A percentile compares a stretch with the other conserved stretches of the same genome.
phyloP scores from a whole-genome alignment of 352 stramenopile species.

The Pythium utonaiense region DNA sequence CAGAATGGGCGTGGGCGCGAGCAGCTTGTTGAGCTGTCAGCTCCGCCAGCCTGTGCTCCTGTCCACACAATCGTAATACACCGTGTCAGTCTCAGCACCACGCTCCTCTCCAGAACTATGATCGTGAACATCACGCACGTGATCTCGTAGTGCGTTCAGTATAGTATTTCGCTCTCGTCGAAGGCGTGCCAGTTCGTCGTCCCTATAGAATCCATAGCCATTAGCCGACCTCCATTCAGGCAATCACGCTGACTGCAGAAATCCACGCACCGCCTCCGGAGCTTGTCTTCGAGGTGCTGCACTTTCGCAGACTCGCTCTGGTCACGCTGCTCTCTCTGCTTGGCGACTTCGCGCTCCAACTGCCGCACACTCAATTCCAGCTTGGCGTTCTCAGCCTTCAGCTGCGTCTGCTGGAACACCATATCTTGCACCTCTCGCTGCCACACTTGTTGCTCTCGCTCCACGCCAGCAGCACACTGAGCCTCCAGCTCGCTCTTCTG shows the following conservation, averaged over 20 bases:
- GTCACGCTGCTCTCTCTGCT: slow-evolving; percentile 38
- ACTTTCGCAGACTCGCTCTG: slow-evolving; percentile 41
- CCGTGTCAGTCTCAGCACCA: not conserved
- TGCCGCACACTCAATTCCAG: slow-evolving; percentile 56
- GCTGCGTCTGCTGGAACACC: slow-evolving; percentile 40
- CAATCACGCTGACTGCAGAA: no score
- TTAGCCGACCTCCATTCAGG: no score
- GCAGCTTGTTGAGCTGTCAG: not conserved
- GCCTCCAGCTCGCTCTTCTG: slow-evolving; percentile 32
- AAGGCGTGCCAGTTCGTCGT: slow-evolving; percentile 52
- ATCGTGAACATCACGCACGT: slow-evolving; percentile 2
- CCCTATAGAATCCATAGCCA: slow-evolving; percentile 32
- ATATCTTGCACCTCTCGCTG: slow-evolving; percentile 54
- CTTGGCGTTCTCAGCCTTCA: slow-evolving; percentile 54
- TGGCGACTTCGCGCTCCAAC: slow-evolving; percentile 58
- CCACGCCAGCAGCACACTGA: slow-evolving; percentile 30
- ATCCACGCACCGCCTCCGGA: slow-evolving; percentile 33
- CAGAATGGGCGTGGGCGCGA: not conserved
- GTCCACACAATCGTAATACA: not conserved
- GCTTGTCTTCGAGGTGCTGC: slow-evolving; percentile 37
- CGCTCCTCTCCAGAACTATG: not conserved
- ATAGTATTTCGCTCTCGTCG: slow-evolving; percentile 65
- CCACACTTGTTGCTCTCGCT: slow-evolving; percentile 53
- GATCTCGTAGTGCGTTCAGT: slow-evolving; percentile 49
- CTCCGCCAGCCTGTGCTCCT: slow-evolving; percentile 16